Evolutionary conservation across 495 filamentous ascomycete genomes (phyloP).

Genomic region (Talaromyces nanjingensis): DNA sequence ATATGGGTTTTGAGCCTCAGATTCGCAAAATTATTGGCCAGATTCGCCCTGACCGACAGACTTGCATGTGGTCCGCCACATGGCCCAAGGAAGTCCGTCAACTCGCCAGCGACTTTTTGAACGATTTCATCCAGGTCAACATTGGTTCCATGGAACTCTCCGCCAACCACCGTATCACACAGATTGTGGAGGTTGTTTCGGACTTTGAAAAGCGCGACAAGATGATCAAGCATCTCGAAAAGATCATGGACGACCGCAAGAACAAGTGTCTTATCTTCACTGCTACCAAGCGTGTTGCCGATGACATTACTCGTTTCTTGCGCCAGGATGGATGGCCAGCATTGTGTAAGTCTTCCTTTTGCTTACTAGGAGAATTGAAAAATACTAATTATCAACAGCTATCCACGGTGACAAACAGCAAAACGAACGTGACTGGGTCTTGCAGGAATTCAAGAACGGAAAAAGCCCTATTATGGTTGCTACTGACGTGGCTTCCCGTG

Average conservation of each 20-base stretch:
- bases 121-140: slow-evolving; percentile 98
- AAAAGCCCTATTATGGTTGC: slow-evolving; percentile 85
- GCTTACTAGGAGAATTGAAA: background rate
- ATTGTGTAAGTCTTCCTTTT: slow-evolving; percentile 59
- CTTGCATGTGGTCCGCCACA: slow-evolving; percentile 99
- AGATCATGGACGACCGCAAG: slow-evolving; percentile 90
- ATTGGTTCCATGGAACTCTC: slow-evolving; percentile 95
- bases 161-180: slow-evolving; percentile 96
- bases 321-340: slow-evolving; percentile 99
- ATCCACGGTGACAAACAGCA: slow-evolving; percentile 99
- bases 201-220: slow-evolving; percentile 97
- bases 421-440: slow-evolving; percentile 98
- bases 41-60: slow-evolving; percentile 97
- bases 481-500: slow-evolving; percentile 93
- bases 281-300: slow-evolving; percentile 95
- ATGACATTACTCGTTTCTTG: slow-evolving; percentile 97
- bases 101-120: slow-evolving; percentile 89
- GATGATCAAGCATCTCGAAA: slow-evolving; percentile 96
- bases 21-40: slow-evolving; percentile 96
- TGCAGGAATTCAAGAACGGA: slow-evolving; percentile 99
- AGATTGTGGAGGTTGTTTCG: slow-evolving; percentile 90
- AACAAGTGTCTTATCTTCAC: slow-evolving; percentile 96
- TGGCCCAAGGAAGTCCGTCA: slow-evolving; percentile 99
- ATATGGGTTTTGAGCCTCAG: slow-evolving; percentile 99
- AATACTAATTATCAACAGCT: slow-evolving; percentile 52